phyloP scores from a whole-genome alignment of 1,284 basidiomycete genomes.

The Bondarzewia mesenterica region DNA sequence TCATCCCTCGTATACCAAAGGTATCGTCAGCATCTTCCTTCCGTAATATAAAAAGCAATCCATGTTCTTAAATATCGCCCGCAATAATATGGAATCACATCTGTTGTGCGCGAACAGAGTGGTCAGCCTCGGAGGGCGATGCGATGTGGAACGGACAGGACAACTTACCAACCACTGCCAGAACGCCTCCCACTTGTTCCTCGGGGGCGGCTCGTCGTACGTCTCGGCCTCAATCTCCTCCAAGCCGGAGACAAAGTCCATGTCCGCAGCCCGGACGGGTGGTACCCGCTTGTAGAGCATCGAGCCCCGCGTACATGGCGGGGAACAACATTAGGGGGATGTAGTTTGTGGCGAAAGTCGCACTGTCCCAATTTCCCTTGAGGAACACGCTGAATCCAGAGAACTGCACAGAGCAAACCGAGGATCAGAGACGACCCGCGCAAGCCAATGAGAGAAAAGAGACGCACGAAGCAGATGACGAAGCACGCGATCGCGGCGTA shows the following conservation, averaged over 20 bases:
- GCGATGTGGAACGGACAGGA: background rate
- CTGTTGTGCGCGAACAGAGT: no score
- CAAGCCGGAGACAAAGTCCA: constrained; percentile 73
- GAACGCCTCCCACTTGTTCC: constrained; percentile 56
- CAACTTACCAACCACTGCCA: constrained; percentile 65
- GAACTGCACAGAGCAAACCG: constrained; percentile 47
- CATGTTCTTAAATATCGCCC: no score
- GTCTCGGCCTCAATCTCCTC: constrained; percentile 67
- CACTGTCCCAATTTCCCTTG: constrained; percentile 49
- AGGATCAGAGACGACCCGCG: constrained; percentile 4
- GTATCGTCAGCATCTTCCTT: no score
- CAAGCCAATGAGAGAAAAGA: background rate
- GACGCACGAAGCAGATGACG: constrained; percentile 62
- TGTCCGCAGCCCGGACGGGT: constrained; percentile 44
- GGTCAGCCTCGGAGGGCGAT: no score
- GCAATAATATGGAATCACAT: no score
- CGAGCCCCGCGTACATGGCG: constrained; percentile 56
- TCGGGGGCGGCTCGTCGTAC: constrained; percentile 67
- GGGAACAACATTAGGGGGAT: constrained; percentile 72
- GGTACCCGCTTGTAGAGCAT: constrained; percentile 43
- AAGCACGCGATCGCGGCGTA: constrained; percentile 48
- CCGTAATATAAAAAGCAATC: no score
- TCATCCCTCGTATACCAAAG: no score
- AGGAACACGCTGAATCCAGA: constrained; percentile 75
- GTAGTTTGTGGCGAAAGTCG: constrained; percentile 54